phyloP scores from a whole-genome alignment of 805 yeast genomes.

The Metschnikowia kofuensis region DNA sequence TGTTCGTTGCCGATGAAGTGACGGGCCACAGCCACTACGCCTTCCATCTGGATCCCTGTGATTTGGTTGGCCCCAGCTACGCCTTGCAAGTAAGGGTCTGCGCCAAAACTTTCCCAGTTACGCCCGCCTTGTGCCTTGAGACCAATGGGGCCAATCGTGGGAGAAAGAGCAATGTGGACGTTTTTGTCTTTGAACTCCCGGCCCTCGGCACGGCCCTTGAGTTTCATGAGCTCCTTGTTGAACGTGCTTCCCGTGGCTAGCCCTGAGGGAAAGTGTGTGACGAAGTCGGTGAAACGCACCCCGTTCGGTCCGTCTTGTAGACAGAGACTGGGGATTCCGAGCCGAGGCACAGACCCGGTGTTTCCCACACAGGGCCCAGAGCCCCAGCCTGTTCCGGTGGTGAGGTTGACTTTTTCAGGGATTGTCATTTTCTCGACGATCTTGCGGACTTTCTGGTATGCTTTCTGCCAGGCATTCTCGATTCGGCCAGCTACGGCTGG shows the following conservation, averaged over 20 bases:
- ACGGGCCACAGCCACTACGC: constrained; percentile 55
- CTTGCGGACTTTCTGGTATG: constrained; percentile 53
- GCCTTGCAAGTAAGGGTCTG: constrained; percentile 62
- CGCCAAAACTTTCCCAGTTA: constrained; percentile 62
- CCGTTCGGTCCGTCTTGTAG: constrained; percentile 66
- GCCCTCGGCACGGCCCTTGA: constrained; percentile 57
- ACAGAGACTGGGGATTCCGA: constrained; percentile 54
- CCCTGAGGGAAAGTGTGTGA: constrained; percentile 57
- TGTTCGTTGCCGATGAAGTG: constrained; percentile 63
- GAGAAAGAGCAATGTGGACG: constrained; percentile 54
- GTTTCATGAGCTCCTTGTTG: constrained; percentile 48
- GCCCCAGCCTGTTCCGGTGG: constrained; percentile 65
- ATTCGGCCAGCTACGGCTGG: constrained; percentile 46
- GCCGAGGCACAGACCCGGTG: constrained; percentile 54
- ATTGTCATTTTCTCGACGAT: constrained; percentile 56
- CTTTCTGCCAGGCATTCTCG: constrained; percentile 53
- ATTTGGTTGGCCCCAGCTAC: constrained; percentile 50
- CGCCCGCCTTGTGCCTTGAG: constrained; percentile 62
- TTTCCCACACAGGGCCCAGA: constrained; percentile 62
- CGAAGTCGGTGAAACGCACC: constrained; percentile 54
- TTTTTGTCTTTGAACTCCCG: constrained; percentile 54
- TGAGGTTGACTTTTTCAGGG: constrained; percentile 57
- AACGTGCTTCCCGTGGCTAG: constrained; percentile 58
- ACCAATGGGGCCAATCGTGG: constrained; percentile 60
- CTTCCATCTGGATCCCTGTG: constrained; percentile 55